Conservation (phyloP, 139 green algal species). For the Medakamo hakoo region DNA sequence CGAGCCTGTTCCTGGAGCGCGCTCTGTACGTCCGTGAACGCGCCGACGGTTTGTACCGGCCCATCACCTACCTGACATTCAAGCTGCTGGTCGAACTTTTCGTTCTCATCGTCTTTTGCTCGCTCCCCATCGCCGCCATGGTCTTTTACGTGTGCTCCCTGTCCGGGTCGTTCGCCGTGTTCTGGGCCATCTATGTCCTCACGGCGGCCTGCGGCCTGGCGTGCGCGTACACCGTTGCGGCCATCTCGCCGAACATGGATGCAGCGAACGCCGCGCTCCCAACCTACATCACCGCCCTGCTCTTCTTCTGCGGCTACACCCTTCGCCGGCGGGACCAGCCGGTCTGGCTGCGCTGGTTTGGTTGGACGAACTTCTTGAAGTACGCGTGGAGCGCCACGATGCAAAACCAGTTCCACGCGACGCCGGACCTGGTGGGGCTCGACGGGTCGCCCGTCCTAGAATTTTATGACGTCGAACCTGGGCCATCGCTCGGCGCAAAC, state of each 20-base stretch:
- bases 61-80: constrained; percentile 52
- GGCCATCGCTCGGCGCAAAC: background rate
- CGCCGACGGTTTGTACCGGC: constrained; percentile 60
- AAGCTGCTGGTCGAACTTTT: constrained; percentile 66
- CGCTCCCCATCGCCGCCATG: constrained; percentile 30
- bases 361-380: background rate
- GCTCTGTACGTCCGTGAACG: constrained; percentile 57
- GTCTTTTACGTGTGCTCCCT: background rate
- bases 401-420: constrained; percentile 40
- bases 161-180: background rate
- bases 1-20: constrained; percentile 57
- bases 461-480: background rate
- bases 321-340: constrained; percentile 34
- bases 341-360: constrained; percentile 38
- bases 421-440: background rate
- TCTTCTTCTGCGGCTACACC: constrained; percentile 34
- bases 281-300: constrained; percentile 28
- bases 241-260: constrained; percentile 61
- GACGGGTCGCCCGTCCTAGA: background rate
- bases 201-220: constrained; percentile 4
- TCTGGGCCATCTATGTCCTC: background rate
- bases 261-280: constrained; percentile 49
- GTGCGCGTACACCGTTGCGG: constrained; percentile 52
- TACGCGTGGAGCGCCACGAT: constrained; percentile 17
- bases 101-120: constrained; percentile 38